phyloP scores from a whole-genome alignment of 2,329 filamentous ascomycete species.

The Neurospora crassa region DNA sequence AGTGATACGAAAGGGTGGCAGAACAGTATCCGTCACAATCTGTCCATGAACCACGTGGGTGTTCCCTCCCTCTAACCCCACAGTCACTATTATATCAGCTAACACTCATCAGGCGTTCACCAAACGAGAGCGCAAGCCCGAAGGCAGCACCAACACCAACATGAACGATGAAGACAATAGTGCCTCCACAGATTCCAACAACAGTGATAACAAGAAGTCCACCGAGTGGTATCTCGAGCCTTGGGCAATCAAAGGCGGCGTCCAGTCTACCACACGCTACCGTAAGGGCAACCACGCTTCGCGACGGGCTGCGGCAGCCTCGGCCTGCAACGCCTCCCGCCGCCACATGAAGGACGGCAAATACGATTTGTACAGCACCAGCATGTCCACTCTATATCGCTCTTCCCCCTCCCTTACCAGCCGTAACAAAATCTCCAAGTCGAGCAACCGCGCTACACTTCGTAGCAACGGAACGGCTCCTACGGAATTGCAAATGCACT shows the following conservation, averaged over 20 bases:
- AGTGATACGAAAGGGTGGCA: conserved; percentile 69
- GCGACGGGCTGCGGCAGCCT: conserved; percentile 2
- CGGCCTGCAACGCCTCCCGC: background rate
- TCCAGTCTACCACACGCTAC: conserved; percentile 79
- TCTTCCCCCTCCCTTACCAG: background rate
- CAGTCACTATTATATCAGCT: background rate
- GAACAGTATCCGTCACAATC: conserved; percentile 90
- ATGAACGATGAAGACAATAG: background rate
- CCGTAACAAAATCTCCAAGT: background rate
- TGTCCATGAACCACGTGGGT: conserved; percentile 85
- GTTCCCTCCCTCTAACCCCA: background rate
- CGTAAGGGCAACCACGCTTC: conserved; percentile 37
- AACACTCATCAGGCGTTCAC: conserved; percentile 17
- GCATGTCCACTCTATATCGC: background rate
- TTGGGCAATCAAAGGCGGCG: conserved; percentile 54
- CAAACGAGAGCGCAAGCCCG: conserved; percentile 32
- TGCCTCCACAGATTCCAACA: background rate
- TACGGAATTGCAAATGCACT: background rate
- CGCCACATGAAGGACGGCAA: background rate
- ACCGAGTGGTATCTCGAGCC: conserved; percentile 69
- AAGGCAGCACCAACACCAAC: background rate
- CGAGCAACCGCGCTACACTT: background rate
- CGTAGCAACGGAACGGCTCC: background rate
- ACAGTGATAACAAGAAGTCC: conserved; percentile 43
- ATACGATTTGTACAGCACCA: background rate